Base-by-base conservation (phyloP, 2,329 filamentous ascomycete genomes). In the Alternaria hordeiaustralica region DNA sequence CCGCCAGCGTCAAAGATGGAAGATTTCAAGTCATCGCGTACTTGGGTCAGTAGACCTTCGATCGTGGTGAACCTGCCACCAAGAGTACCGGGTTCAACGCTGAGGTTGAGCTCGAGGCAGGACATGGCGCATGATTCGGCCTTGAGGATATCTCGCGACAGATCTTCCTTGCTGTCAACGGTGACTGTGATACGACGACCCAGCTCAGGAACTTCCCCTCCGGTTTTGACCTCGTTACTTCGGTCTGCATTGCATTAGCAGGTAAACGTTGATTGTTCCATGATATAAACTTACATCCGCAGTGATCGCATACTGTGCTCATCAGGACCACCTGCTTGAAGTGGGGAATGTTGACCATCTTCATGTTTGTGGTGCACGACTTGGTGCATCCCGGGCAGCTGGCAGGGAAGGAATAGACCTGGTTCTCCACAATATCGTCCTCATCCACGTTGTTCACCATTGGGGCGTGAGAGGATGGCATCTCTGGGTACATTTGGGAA, bases 241-340 rank as follows among this genome's bases (percentile, higher is more conserved):
- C 93, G 91, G 84, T 98, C 75, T 78, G 54, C 30, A 53, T 41
- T 5, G 25, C n/a, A 25, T 71, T 65, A 68, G 69, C 54, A 20
- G 28, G 55, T 30, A 46, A 13, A 18, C 18, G 11, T 12, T 26
- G 18, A n/a, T n/a, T 15, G 18, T 28, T 55, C n/a, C 7, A 45
- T 23, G 12, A 23, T 18, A 12, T 50, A 21, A 36, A 77, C 77
- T 71, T 75, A 77, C 80, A 97, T 61, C 95, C 95, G 78, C 96
- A 99, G 79, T 91, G 87, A 26, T 95, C 90, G 82, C 96, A 99
- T 26, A 93, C 90, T 3, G 95, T 98, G 71, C 90, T 94, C 92
- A 97, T 98, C 73, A 99, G 86, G 44, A 97, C 90, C 4, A 99
- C 96, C 77, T 98, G 93, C 83, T 97, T 97, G 84, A 99, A 99